Evolutionary conservation across 768 basidiomycete species (phyloP).

Genomic region (Tulasnella sp.): DNA sequence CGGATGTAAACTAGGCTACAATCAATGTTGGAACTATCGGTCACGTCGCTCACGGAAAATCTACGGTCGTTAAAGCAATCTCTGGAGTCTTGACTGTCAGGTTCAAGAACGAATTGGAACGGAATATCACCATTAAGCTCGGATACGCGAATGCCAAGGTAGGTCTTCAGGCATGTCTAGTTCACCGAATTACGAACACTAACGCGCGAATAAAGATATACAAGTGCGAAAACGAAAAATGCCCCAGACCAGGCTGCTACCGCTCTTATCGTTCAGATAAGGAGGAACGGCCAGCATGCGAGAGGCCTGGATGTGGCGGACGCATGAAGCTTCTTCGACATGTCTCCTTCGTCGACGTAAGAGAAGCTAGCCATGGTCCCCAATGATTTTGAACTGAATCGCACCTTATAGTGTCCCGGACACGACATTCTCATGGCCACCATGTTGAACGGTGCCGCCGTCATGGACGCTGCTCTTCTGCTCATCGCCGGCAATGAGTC

Average conservation of each 20-base stretch:
- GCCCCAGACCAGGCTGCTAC: constrained; percentile 90
- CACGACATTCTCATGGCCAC: constrained; percentile 99
- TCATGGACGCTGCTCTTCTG: constrained; percentile 97
- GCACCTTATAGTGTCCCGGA: constrained; percentile 51
- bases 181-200: background rate
- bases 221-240: constrained; percentile 90
- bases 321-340: constrained; percentile 90
- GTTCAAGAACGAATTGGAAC: constrained; percentile 97
- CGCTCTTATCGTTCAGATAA: constrained; percentile 89
- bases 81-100: constrained; percentile 97
- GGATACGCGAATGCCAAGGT: constrained; percentile 99
- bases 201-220: constrained; percentile 55
- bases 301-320: constrained; percentile 81
- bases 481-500: constrained; percentile 97
- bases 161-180: constrained; percentile 19
- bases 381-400: background rate
- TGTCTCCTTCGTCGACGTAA: constrained; percentile 88
- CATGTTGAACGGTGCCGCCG: constrained; percentile 99
- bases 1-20: background rate
- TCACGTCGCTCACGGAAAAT: constrained; percentile 97
- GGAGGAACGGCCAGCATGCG: constrained; percentile 87
- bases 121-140: constrained; percentile 98
- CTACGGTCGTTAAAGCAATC: constrained; percentile 95
- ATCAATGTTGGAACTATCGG: constrained; percentile 74
- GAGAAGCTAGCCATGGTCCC: background rate